phyloP scores from a whole-genome alignment of 106 monocot genomes.

The Dendrobium nobile region DNA sequence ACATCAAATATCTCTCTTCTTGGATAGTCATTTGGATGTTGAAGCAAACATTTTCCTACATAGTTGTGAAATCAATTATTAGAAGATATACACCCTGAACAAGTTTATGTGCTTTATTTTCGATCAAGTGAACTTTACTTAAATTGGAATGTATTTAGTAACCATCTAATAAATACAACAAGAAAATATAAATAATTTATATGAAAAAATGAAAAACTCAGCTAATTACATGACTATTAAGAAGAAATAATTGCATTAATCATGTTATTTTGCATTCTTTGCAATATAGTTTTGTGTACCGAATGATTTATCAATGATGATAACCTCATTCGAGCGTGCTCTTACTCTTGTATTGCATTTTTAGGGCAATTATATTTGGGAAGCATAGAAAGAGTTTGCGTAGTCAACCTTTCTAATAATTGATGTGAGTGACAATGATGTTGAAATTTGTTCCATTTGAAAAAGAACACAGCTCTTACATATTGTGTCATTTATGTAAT shows the following conservation, averaged over 20 bases:
- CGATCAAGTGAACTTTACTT: no score
- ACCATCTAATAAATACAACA: no score
- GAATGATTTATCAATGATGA: slow-evolving; percentile 71
- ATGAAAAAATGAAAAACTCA: no score
- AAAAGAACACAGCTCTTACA: not conserved
- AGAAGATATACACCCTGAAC: no score
- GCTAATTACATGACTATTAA: not conserved
- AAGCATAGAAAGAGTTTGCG: slow-evolving; percentile 86
- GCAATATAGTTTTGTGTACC: slow-evolving; percentile 75
- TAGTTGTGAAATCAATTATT: no score
- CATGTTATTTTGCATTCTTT: slow-evolving; percentile 5
- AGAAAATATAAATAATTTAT: no score
- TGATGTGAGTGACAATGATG: slow-evolving; percentile 48
- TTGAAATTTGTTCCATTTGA: slow-evolving; percentile 3
- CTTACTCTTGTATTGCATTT: slow-evolving; percentile 75
- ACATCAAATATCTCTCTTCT: no score
- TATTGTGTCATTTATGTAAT: not conserved
- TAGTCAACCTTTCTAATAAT: slow-evolving; percentile 71
- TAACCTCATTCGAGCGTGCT: slow-evolving; percentile 79
- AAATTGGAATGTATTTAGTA: no score
- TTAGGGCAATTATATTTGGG: slow-evolving; percentile 80
- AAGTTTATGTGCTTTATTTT: no score
- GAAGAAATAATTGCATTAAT: not conserved
- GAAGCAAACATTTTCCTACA: no score
- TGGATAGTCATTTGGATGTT: no score